Conservation (phyloP, 768 basidiomycete genomes). For the Phaeotremella fagi region DNA sequence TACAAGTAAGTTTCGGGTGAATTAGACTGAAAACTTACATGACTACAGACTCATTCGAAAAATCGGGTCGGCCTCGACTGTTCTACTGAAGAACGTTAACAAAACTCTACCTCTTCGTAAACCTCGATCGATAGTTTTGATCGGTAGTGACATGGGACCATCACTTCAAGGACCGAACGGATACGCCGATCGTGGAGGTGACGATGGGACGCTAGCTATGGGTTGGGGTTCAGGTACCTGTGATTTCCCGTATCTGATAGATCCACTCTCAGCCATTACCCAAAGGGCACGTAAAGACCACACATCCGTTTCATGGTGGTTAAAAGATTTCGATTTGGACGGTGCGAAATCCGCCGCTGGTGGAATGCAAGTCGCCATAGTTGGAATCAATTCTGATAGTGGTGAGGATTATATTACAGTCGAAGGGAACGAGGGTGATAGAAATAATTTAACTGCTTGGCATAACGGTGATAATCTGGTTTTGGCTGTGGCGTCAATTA, state of each 20-base stretch:
- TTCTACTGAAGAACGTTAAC: slow-evolving; percentile 68
- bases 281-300: slow-evolving; percentile 62
- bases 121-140: slow-evolving; percentile 56
- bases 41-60: slow-evolving; percentile 56
- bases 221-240: slow-evolving; percentile 89
- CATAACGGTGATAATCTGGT: slow-evolving; percentile 67
- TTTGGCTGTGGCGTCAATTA: slow-evolving; percentile 55
- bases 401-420: slow-evolving; percentile 79
- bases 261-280: slow-evolving; percentile 78
- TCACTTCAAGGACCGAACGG: slow-evolving; percentile 65
- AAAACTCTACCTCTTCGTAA: slow-evolving; percentile 57
- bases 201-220: slow-evolving; percentile 65
- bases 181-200: slow-evolving; percentile 59
- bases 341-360: slow-evolving; percentile 50
- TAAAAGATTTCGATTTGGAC: slow-evolving; percentile 64
- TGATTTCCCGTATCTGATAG: slow-evolving; percentile 64
- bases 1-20: slow-evolving; percentile 43
- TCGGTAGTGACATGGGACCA: slow-evolving; percentile 61
- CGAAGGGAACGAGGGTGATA: slow-evolving; percentile 72
- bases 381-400: slow-evolving; percentile 69
- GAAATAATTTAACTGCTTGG: slow-evolving; percentile 69
- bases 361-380: slow-evolving; percentile 63
- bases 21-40: background rate
- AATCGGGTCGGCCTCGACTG: slow-evolving; percentile 68
- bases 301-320: slow-evolving; percentile 63